Conservation (phyloP, 2,329 filamentous ascomycete genomes). For the Cladobotryum mycophilum region DNA sequence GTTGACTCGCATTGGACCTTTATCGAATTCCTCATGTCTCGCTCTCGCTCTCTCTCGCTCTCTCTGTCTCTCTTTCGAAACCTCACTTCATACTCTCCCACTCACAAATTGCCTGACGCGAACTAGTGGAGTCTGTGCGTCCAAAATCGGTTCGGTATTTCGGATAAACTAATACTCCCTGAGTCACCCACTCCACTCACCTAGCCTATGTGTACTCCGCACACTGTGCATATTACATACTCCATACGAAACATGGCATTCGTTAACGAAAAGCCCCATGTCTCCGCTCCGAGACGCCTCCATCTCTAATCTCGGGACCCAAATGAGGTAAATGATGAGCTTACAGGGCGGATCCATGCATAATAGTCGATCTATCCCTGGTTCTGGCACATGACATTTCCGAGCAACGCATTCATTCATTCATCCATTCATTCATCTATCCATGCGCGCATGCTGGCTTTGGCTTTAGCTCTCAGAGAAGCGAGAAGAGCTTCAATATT, state of each 20-base stretch:
- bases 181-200: not conserved
- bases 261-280: not conserved
- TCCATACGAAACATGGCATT: not conserved
- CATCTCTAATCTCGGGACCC: conserved; percentile 6
- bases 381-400: conserved; percentile 9
- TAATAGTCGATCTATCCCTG: conserved; percentile 1
- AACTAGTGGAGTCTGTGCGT: not conserved
- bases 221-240: not conserved
- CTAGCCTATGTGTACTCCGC: too few species aligned
- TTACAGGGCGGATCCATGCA: conserved; percentile 11
- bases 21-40: not conserved
- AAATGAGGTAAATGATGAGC: conserved; percentile 6
- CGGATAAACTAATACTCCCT: not conserved
- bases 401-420: not conserved
- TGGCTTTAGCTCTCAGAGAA: too few species aligned
- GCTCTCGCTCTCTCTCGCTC: not conserved
- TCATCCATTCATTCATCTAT: too few species aligned
- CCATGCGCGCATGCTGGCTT: too few species aligned
- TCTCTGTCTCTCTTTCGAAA: not conserved
- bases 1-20: not conserved
- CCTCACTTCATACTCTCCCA: not conserved
- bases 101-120: not conserved
- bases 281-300: conserved; percentile 5
- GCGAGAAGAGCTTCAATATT: too few species aligned
- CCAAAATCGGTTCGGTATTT: too few species aligned